Evolutionary conservation across 73 alveolate genomes (phyloP).

Genomic region (Paramecium bursaria): DNA sequence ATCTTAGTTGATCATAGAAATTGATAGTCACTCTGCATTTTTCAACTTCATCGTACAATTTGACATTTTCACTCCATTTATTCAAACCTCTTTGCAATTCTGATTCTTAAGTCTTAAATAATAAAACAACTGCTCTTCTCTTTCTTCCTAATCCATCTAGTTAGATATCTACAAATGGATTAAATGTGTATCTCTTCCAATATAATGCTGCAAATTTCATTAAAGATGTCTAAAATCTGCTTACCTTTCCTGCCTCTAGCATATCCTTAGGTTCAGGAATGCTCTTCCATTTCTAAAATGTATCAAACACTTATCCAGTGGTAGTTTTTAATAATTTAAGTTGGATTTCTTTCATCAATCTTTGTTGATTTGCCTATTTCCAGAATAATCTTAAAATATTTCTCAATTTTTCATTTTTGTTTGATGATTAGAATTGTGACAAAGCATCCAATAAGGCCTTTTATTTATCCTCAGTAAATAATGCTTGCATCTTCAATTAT

Average conservation of each 20-base stretch:
- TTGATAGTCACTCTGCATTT: conserved; percentile 10
- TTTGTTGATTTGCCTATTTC: neutral
- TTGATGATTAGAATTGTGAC: neutral
- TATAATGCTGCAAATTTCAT: neutral
- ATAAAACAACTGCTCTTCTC: conserved; percentile 9
- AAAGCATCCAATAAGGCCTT: neutral
- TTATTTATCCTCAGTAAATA: neutral
- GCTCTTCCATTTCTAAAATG: conserved; percentile 46
- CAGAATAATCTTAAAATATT: neutral
- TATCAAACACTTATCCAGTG: neutral
- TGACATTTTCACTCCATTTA: conserved; percentile 28
- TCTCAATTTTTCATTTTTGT: conserved; percentile 30
- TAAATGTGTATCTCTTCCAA: conserved; percentile 4
- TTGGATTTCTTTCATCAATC: neutral
- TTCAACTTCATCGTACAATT: conserved; percentile 2
- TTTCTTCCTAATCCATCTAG: conserved; percentile 29
- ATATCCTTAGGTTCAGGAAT: conserved; percentile 2
- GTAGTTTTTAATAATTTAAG: neutral
- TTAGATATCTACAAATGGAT: conserved; percentile 36
- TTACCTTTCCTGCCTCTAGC: neutral
- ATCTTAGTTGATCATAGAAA: conserved; percentile 1
- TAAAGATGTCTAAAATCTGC: neutral
- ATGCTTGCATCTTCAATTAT: no score
- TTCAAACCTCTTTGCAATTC: conserved; percentile 8
- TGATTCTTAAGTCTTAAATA: conserved; percentile 52